Evolutionary conservation across 2,329 filamentous ascomycete species (phyloP), one percentile per base, ranked within the genome.

Genomic region (Trichoderma breve): DNA sequence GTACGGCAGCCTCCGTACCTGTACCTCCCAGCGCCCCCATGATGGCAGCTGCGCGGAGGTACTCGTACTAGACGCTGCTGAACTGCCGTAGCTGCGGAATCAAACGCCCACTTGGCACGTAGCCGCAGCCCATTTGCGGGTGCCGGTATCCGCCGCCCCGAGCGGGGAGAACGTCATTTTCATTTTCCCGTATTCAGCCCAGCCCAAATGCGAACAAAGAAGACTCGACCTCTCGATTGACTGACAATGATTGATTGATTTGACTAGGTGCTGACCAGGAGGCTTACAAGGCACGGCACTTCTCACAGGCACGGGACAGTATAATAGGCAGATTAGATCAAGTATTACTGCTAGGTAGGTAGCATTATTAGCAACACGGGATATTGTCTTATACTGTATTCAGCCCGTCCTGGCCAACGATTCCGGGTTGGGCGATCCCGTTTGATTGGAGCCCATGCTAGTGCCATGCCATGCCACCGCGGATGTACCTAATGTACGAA

Each of bases 111-210:
- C 66, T 70, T 60, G 18, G 57, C n/a, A 53, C 47, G 57, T 34
- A 70, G 57, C 67, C 57, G 67, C 67, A 69, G 57, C 55, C 36
- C 43, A 55, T 53, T 51, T 67, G 53, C 53, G 53, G 57, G 53
- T 71, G 70, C 63, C 63, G 70, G 53, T 63, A 71, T 67, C 70
- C 70, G 70, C 70, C 36, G 36, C 53, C 43, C 63, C 36, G 70
- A 66, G 70, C 70, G 70, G 70, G 70, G 62, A 53, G 63, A 51
- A 71, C 70, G 70, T 71, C 70, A 71, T 71, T 39, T 39, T 39
- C 36, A 39, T 39, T 71, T 62, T 53, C 21, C 62, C 62, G 30
- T 67, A 63, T 71, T 57, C 39, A 60, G 62, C 62, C 57, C 62
- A 36, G 14, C 36, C 39, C 28, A 51, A 39, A 47, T 47, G 43